phyloP scores from a whole-genome alignment of 805 yeast genomes.

The Myxozyma melibiosi region DNA sequence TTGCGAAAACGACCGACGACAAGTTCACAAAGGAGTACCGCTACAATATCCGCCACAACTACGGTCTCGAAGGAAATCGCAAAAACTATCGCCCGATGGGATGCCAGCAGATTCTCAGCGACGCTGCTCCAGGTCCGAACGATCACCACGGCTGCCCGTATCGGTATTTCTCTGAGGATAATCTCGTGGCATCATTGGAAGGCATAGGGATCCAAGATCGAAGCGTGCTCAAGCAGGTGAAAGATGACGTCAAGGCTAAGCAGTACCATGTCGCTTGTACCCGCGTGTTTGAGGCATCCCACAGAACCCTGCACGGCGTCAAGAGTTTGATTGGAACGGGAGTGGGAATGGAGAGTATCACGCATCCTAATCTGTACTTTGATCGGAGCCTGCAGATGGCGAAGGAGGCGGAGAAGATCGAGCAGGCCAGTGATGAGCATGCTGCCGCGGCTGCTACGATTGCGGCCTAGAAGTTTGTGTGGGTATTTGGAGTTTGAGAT shows the following conservation, averaged over 20 bases:
- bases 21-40: conserved; percentile 84
- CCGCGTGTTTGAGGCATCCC: conserved; percentile 77
- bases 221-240: conserved; percentile 56
- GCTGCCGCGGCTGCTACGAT: background rate
- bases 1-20: conserved; percentile 66
- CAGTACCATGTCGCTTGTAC: conserved; percentile 89
- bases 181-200: conserved; percentile 56
- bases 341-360: conserved; percentile 55
- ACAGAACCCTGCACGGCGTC: conserved; percentile 40
- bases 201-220: conserved; percentile 67
- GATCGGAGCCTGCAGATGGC: conserved; percentile 50
- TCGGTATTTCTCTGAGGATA: conserved; percentile 69
- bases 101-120: conserved; percentile 73
- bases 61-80: conserved; percentile 90
- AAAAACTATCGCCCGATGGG: conserved; percentile 84
- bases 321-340: conserved; percentile 43
- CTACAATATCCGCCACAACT: conserved; percentile 84
- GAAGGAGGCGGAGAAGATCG: conserved; percentile 10
- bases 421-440: conserved; percentile 1
- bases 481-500: background rate
- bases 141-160: conserved; percentile 95
- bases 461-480: background rate
- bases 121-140: conserved; percentile 57
- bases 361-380: conserved; percentile 87
- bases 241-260: conserved; percentile 66